Base-by-base conservation (phyloP, 2,329 filamentous ascomycete species). In the Ilyonectria destructans region DNA sequence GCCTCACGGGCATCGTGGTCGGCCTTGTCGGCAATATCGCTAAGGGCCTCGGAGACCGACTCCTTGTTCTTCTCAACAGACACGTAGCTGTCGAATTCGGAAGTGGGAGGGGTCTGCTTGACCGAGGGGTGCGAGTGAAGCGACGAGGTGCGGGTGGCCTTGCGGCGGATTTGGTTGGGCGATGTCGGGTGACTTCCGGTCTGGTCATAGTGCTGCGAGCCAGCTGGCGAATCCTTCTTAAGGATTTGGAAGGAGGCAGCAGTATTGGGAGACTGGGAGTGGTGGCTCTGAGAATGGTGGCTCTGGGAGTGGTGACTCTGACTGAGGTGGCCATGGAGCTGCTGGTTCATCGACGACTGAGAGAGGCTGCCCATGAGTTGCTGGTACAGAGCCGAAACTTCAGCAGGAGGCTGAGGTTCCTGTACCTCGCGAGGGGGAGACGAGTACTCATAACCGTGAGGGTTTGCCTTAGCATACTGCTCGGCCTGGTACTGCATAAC, bases 31-130 rank as follows among this genome's bases (percentile, higher is more conserved):
- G 91, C 92, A 70, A 95, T 84, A 48, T 90, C 90, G 71, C 85
- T 88, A 46, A 95, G 85, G 29, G 92, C 91, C 63, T 93, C 89
- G 21, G 92, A 86, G 33, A 96, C 92, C 57, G 91, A 92, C 80
- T 94, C 91, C 71, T 85, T 89, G 60, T 89, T 92, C 80, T 92
- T 90, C 69, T 86, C 89, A 62, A 69, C 68, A 31, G 75, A 69
- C 54, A 69, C 71, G 48, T 75, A 73, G 60, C 71, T 73, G 35
- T 77, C 80, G 46, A 77, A 75, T 19, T 81, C 80, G 46, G 76
- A 73, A 4, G 75, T 74, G 0, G 78, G 74, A 31, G 80, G 79
- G 0, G 80, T 77, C 56, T 77, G 70, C 62, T 77, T 76, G 58
- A 69, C 68, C 15, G 75, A 77, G 2, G 69, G 75, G 51, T 76